phyloP scores from a whole-genome alignment of 2,329 filamentous ascomycete genomes.

The Ophiostoma sp. region DNA sequence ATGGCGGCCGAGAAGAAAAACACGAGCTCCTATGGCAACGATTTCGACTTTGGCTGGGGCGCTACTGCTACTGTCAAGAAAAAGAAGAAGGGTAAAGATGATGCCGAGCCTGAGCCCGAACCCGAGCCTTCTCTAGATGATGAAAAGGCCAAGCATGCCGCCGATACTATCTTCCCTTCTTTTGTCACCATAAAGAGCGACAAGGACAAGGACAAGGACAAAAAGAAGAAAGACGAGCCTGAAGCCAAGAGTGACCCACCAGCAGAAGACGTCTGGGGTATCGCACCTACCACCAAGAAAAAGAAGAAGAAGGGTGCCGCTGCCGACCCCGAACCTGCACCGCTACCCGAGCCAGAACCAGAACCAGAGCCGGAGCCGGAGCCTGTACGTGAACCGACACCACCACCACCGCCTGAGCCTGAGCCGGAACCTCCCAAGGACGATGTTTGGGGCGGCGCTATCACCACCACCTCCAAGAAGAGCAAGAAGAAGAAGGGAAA shows the following conservation, averaged over 20 bases:
- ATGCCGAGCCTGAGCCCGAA: conserved; percentile 22
- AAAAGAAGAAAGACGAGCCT: conserved; percentile 17
- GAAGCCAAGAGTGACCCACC: conserved; percentile 23
- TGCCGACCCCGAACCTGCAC: conserved; percentile 24
- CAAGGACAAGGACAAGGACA: conserved; percentile 17
- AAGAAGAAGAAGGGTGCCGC: conserved; percentile 18
- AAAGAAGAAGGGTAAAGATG: conserved; percentile 28
- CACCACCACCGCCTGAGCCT: not conserved
- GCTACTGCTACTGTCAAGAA: not conserved
- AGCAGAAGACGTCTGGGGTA: conserved; percentile 23
- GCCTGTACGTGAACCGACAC: conserved; percentile 18
- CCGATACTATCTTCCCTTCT: conserved; percentile 5
- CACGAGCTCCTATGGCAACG: not conserved
- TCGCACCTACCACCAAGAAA: conserved; percentile 16
- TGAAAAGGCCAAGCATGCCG: conserved; percentile 3
- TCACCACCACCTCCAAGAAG: conserved; percentile 23
- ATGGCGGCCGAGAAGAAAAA: conserved; percentile 5
- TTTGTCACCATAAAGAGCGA: conserved; percentile 19
- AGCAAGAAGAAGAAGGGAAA: conserved; percentile 25
- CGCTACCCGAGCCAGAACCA: conserved; percentile 25
- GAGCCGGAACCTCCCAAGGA: conserved; percentile 18
- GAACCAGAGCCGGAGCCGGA: conserved; percentile 25
- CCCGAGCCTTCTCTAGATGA: conserved; percentile 10
- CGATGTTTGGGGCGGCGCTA: conserved; percentile 27
- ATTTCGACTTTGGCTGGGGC: conserved; percentile 13